These are phyloP conservation scores for Cnidoscolus chayamansa DNA, from an alignment of 441 rosid species.

Conservation along the genomic window DNA sequence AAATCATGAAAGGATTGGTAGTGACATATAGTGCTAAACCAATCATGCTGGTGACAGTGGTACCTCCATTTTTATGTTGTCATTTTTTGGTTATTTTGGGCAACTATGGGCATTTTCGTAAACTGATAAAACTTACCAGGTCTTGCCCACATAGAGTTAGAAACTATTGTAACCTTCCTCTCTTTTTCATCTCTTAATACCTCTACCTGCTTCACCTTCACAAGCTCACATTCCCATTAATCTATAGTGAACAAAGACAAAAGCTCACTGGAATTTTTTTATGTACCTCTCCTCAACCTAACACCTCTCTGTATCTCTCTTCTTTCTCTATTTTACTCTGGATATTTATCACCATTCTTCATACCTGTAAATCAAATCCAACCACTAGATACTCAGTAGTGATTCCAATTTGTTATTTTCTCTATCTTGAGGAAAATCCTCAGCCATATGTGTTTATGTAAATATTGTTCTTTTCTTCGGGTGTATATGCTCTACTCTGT, in stretches of 20 bases:
- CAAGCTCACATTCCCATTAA: conserved; percentile 45
- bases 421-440: background rate
- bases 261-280: conserved; percentile 33
- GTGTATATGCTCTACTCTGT: conserved; percentile 26
- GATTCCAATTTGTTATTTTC: conserved; percentile 20
- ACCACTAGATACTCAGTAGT: conserved; percentile 30
- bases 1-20: background rate
- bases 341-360: conserved; percentile 42
- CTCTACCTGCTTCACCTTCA: conserved; percentile 31
- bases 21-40: conserved; percentile 5
- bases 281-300: conserved; percentile 28
- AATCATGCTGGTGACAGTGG: conserved; percentile 20
- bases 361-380: conserved; percentile 34
- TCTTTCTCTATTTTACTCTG: conserved; percentile 31
- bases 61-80: conserved; percentile 10
- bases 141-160: conserved; percentile 11
- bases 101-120: conserved; percentile 41
- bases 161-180: conserved; percentile 21
- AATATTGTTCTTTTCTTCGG: conserved; percentile 12
- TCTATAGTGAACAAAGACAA: conserved; percentile 44
- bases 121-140: conserved; percentile 1
- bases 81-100: conserved; percentile 17
- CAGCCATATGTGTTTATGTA: background rate
- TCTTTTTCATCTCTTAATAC: conserved; percentile 1
- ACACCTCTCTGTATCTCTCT: conserved; percentile 23